Percentiles rank a stretch among this genome's conserved stretches.
phyloP scores from a whole-genome alignment of 306 rosid genomes.

The Spatholobus suberectus region DNA sequence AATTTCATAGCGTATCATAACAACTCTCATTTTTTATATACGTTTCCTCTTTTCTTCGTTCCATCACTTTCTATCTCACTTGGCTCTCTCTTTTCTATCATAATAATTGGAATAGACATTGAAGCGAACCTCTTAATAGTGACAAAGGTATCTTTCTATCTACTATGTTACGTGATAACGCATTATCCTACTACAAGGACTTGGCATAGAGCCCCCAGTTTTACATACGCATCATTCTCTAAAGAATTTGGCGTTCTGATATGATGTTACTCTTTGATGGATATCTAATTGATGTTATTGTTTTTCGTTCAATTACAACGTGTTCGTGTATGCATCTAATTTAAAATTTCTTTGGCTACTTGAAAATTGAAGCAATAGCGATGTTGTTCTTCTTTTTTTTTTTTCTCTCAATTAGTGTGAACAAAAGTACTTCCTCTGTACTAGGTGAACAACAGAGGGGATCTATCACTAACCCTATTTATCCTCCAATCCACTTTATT shows the following conservation, averaged over 20 bases:
- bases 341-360: background rate
- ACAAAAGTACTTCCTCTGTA: background rate
- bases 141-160: constrained; percentile 45
- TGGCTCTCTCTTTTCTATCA: constrained; percentile 15
- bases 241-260: background rate
- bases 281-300: constrained; percentile 15
- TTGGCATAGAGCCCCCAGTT: constrained; percentile 26
- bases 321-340: background rate
- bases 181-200: constrained; percentile 36
- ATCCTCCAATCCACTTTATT: background rate
- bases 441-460: background rate
- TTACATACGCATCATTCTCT: constrained; percentile 29
- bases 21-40: too few relatives aligned
- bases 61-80: constrained; percentile 27
- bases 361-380: background rate
- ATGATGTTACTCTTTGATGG: constrained; percentile 25
- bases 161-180: constrained; percentile 35
- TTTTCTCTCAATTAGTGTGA: background rate
- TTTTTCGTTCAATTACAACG: constrained; percentile 34
- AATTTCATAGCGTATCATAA: too few relatives aligned
- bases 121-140: constrained; percentile 28
- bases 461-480: background rate
- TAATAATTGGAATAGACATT: constrained; percentile 40
- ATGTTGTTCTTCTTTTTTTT: background rate
- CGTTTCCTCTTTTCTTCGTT: constrained; percentile 1